phyloP scores from a whole-genome alignment of 2,329 filamentous ascomycete species.

The Fusarium redolens region DNA sequence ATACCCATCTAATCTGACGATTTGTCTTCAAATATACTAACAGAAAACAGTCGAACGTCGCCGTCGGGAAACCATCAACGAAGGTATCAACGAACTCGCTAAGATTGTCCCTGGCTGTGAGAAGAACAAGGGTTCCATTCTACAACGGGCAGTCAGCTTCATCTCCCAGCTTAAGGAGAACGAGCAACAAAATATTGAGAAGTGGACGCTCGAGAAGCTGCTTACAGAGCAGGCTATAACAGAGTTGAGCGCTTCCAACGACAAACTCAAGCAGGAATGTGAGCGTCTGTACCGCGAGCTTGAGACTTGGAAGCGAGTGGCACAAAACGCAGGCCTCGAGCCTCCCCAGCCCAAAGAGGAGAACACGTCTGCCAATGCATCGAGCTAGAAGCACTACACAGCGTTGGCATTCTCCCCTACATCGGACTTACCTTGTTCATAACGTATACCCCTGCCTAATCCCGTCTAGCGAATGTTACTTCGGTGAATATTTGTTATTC shows the following conservation, averaged over 20 bases:
- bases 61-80: conserved; percentile 97
- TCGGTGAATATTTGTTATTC: conserved; percentile 3
- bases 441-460: conserved; percentile 43
- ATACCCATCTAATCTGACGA: background rate
- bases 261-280: conserved; percentile 85
- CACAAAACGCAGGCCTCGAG: conserved; percentile 68
- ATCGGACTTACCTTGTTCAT: conserved; percentile 18
- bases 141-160: conserved; percentile 92
- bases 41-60: conserved; percentile 83
- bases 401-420: conserved; percentile 25
- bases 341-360: conserved; percentile 55
- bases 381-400: conserved; percentile 45
- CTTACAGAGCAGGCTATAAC: conserved; percentile 89
- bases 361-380: conserved; percentile 38
- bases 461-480: background rate
- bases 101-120: conserved; percentile 98
- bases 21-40: conserved; percentile 35
- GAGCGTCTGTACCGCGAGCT: conserved; percentile 82
- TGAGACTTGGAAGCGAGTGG: conserved; percentile 81
- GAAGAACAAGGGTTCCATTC: conserved; percentile 98
- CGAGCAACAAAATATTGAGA: conserved; percentile 92
- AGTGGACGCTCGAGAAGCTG: conserved; percentile 92
- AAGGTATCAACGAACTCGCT: conserved; percentile 96
- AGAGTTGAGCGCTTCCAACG: conserved; percentile 87
- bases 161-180: conserved; percentile 96